These are phyloP conservation scores for Collybiopsis luxurians DNA, from an alignment of 768 basidiomycete species.

Conservation along the genomic window DNA sequence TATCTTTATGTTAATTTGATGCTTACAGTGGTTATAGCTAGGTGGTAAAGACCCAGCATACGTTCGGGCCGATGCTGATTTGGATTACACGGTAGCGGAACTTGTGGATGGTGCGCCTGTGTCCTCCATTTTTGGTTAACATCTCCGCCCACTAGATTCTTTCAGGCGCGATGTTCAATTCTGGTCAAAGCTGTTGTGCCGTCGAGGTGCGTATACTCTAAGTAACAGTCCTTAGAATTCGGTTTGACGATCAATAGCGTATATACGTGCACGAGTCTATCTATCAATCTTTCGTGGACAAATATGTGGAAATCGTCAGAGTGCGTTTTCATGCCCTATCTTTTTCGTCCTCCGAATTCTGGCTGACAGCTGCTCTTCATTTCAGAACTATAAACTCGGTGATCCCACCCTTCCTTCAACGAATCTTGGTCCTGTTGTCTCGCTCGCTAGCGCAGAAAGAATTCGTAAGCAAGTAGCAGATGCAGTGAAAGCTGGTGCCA, in stretches of 20 bases:
- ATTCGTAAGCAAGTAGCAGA: slow-evolving; percentile 87
- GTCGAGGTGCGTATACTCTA: slow-evolving; percentile 60
- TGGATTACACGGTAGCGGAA: slow-evolving; percentile 79
- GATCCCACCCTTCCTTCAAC: slow-evolving; percentile 76
- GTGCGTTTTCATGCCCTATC: slow-evolving; percentile 27
- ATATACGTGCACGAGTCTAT: slow-evolving; percentile 91
- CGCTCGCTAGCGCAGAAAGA: slow-evolving; percentile 76
- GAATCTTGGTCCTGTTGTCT: slow-evolving; percentile 92
- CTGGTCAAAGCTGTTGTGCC: slow-evolving; percentile 95
- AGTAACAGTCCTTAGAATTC: not conserved
- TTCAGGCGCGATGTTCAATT: slow-evolving; percentile 83
- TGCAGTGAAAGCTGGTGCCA: slow-evolving; percentile 82
- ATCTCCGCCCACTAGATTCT: not conserved
- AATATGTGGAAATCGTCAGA: slow-evolving; percentile 74
- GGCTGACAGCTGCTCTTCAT: not conserved
- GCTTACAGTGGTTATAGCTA: slow-evolving; percentile 45
- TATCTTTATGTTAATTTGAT: not conserved
- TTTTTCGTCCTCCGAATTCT: not conserved
- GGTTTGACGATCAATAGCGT: slow-evolving; percentile 44
- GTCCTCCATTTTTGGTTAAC: not conserved
- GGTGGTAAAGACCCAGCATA: slow-evolving; percentile 99
- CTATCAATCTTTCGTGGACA: slow-evolving; percentile 75
- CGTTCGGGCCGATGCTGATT: slow-evolving; percentile 82
- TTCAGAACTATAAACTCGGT: slow-evolving; percentile 77
- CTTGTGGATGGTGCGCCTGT: slow-evolving; percentile 77